Evolutionary conservation across 2,329 filamentous ascomycete species (phyloP), one percentile per base, ranked within the genome.

Genomic region (Colletotrichum camelliae): DNA sequence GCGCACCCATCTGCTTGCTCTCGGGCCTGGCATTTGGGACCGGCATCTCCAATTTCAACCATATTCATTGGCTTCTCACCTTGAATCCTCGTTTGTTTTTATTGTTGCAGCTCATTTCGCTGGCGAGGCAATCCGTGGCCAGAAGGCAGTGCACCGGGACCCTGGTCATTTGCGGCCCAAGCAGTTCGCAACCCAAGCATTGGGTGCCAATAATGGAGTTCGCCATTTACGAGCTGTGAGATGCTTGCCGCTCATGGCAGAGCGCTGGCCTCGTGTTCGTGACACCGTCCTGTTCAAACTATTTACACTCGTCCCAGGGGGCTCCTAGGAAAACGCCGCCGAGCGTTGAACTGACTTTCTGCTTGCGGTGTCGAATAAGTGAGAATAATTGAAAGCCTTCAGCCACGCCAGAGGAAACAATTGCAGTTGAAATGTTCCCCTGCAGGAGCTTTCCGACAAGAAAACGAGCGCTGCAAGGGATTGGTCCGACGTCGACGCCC

Each of bases 31-130:
- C 58, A 60, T 65, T 65, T 60, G 43, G 5, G 58, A 27, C 70
- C 70, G 70, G 35, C 70, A 74, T 66, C 65, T 58, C 21, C 65
- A 60, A 60, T 69, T 66, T 74, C 64, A 18, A 48, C 16, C n/a
- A 24, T 70, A 64, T 67, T 61, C 74, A 76, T 76, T 76, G 74
- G 74, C 9, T 12, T 69, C 43, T 69, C 64, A 73, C 74, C 64
- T 69, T 13, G 31, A 31, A 60, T 39, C 64, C 74, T 69, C 27
- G 43, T 60, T 77, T 77, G 67, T 77, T 79, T 78, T 78, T 76
- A 76, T 79, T 77, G 68, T 74, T 61, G 27, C 66, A 75, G 76
- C 75, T 76, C 80, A 80, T 81, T 78, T 80, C 79, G 77, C 78
- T 80, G 75, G 77, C 64, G 60, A 74, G 64, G 70, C 73, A 74